phyloP scores from a whole-genome alignment of 225 moss, liverwort and hornwort species.

The Neckera pumila region DNA sequence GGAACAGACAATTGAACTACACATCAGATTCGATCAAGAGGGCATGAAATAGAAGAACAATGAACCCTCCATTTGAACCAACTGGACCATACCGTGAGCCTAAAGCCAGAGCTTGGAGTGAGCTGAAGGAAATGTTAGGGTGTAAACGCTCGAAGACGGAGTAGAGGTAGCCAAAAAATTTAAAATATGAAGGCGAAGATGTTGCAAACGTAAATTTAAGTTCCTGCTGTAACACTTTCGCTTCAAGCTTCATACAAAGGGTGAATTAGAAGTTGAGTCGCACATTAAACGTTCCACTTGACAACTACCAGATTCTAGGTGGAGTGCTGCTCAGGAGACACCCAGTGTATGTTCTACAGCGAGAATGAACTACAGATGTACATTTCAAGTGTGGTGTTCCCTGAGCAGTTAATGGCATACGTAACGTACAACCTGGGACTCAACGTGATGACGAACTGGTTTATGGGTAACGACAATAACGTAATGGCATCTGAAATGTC shows the following conservation, averaged over 20 bases:
- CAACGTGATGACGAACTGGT: background rate
- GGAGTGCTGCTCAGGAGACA: background rate
- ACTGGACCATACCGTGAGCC: background rate
- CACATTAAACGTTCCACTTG: background rate
- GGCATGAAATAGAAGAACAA: background rate
- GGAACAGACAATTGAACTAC: background rate
- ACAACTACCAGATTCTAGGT: background rate
- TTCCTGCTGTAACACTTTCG: background rate
- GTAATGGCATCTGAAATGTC: background rate
- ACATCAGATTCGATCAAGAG: background rate
- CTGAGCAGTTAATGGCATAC: background rate
- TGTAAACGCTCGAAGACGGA: background rate
- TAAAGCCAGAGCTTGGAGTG: background rate
- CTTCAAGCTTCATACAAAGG: slow-evolving; percentile 1
- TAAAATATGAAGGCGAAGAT: background rate
- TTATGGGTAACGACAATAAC: background rate
- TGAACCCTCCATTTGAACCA: background rate
- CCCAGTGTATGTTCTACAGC: background rate
- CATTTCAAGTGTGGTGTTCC: background rate
- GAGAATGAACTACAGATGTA: background rate
- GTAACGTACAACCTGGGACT: background rate
- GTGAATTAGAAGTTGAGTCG: slow-evolving; percentile 9
- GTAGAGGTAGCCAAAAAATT: background rate
- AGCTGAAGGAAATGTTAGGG: background rate
- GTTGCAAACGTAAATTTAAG: background rate